Percentiles rank a stretch among this genome's conserved stretches.
Evolutionary conservation across 2,329 filamentous ascomycete species (phyloP).

Genomic region (Trichoderma polysporum): DNA sequence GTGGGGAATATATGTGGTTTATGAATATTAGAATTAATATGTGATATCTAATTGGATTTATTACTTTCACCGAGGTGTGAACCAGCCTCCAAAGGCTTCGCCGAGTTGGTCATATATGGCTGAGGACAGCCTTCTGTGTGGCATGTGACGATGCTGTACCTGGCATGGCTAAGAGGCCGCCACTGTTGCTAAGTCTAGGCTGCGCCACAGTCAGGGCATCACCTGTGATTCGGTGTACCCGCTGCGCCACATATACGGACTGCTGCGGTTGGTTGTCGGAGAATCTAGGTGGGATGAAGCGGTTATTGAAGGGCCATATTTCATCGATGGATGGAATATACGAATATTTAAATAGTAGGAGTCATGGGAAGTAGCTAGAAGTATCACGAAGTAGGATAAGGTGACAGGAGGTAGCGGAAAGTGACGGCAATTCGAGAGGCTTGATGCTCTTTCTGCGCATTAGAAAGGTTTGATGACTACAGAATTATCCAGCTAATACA

Average conservation of each 20-base stretch:
- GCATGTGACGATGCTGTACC: constrained; percentile 13
- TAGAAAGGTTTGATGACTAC: not conserved
- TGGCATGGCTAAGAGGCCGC: constrained; percentile 5
- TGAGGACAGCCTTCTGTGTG: not conserved
- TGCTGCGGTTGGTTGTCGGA: not conserved
- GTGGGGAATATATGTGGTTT: not conserved
- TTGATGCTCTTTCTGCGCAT: not conserved
- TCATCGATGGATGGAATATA: not conserved
- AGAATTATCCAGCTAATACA: too few species aligned
- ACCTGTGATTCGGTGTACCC: not conserved
- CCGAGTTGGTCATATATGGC: not conserved
- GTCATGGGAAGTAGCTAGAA: not conserved
- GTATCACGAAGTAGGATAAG: not conserved
- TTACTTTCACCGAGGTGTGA: not conserved
- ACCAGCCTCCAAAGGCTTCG: not conserved
- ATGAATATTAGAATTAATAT: not conserved
- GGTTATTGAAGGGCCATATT: constrained; percentile 7
- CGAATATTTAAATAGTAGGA: not conserved
- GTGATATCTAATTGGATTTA: not conserved
- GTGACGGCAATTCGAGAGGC: not conserved
- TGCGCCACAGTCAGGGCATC: not conserved
- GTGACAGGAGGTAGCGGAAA: not conserved
- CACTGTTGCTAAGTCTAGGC: not conserved
- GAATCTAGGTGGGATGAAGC: not conserved
- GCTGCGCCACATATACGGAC: constrained; percentile 14